Base-by-base conservation (phyloP, 2,329 filamentous ascomycete genomes). In the Colletotrichum magnum region DNA sequence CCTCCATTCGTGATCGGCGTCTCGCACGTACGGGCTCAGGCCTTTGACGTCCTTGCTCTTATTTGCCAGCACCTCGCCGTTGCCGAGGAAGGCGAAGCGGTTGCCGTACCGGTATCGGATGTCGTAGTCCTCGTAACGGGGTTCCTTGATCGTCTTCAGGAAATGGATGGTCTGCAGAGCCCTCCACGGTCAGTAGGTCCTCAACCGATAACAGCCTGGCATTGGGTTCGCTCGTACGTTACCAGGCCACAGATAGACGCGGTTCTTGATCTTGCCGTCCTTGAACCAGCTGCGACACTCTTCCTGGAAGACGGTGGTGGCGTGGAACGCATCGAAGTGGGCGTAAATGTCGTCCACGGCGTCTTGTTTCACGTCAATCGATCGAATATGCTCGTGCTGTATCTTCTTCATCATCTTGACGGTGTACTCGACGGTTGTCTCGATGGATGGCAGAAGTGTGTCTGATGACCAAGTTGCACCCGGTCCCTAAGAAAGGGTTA, bases 11-110 rank as follows among this genome's bases (percentile, higher is more conserved):
- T 82, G 76, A 69, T 85, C 83, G 43, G 73, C 77, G 70, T 78
- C 80, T 57, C 83, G 78, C 62, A 85, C 80, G 68, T 85, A 85
- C 5, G 83, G 79, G 64, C 80, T 81, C 47, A 85, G 72, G 3
- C 82, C 82, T 24, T 76, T 73, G 36, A 82, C 73, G 60, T 83
- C 80, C 43, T 77, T 76, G 7, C 77, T 80, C 16, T 76, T 75
- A 60, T 80, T 81, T 4, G 82, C 81, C 75, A 84, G 84, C 26
- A 85, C 79, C 71, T 84, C 79, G 32, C 84, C 83, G 76, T 84
- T 78, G 15, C 77, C 77, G 32, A 82, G 72, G 71, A 78, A 82
- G 12, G 78, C 79, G 71, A 80, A 82, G 7, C 78, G 73, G 71
- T 82, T 83, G 53, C 74, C 74, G 68, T 78, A 76, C 24, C 77